A percentile compares a stretch with the other conserved stretches of the same genome.
These are phyloP conservation scores for Flaveria robusta DNA, from an alignment of 129 eudicot genomes.

Conservation along the genomic window DNA sequence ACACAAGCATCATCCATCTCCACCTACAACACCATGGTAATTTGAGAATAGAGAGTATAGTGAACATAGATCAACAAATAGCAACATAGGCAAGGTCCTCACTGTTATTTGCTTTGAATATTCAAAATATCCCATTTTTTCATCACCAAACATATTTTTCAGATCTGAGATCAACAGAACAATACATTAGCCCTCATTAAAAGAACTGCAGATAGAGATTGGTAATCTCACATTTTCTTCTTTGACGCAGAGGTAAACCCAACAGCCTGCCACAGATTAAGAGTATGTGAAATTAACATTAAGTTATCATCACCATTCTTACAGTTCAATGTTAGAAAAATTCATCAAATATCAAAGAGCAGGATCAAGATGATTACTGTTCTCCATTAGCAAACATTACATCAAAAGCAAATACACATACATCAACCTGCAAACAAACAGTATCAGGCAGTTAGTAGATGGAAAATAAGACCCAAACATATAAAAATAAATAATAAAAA, in stretches of 20 bases:
- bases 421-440: conserved; percentile 71
- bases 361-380: conserved; percentile 62
- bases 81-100: conserved; percentile 33
- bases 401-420: conserved; percentile 82
- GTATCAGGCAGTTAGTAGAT: conserved; percentile 19
- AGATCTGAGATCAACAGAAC: conserved; percentile 45
- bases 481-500: background rate
- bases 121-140: conserved; percentile 72
- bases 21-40: conserved; percentile 48
- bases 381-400: conserved; percentile 92
- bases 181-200: conserved; percentile 19
- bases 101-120: conserved; percentile 76
- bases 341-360: conserved; percentile 10
- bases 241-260: conserved; percentile 69
- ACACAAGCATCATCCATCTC: conserved; percentile 71
- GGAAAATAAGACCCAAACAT: background rate
- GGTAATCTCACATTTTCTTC: conserved; percentile 67
- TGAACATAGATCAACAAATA: background rate
- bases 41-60: conserved; percentile 13
- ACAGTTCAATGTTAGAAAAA: background rate
- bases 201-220: conserved; percentile 18
- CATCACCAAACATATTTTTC: conserved; percentile 65
- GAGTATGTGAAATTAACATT: background rate
- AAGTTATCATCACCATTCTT: background rate
- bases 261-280: conserved; percentile 61